Evolutionary conservation across 2,329 filamentous ascomycete genomes (phyloP).

Genomic region (Ophiocordyceps unilateralis): DNA sequence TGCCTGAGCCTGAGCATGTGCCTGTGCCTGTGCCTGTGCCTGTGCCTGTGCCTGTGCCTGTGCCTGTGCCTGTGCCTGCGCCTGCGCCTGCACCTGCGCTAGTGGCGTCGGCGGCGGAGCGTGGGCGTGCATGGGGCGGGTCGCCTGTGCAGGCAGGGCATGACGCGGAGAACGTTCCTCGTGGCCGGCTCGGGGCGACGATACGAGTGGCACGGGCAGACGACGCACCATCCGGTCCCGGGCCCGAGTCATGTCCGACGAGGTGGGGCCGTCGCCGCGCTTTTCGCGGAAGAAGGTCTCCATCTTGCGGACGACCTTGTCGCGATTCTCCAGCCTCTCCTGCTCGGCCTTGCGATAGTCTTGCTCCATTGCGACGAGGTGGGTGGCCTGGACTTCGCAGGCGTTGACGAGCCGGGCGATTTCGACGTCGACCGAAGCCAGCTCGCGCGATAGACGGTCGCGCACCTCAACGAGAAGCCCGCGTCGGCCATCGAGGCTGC

Average conservation of each 20-base stretch:
- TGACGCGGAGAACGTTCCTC: background rate
- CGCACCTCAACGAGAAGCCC: constrained; percentile 12
- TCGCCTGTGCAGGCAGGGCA: background rate
- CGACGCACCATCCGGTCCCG: background rate
- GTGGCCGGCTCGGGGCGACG: background rate
- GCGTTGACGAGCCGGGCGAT: constrained; percentile 14
- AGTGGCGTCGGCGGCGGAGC: background rate
- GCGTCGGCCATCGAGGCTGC: constrained; percentile 11
- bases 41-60: background rate
- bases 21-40: background rate
- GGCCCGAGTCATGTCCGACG: background rate
- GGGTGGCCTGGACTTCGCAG: constrained; percentile 16
- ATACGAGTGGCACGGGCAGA: background rate
- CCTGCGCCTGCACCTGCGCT: background rate
- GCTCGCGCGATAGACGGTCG: constrained; percentile 12
- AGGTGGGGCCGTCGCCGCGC: constrained; percentile 8
- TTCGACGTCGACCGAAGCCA: constrained; percentile 19
- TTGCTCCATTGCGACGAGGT: constrained; percentile 14
- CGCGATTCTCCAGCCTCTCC: constrained; percentile 10
- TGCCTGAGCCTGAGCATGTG: background rate
- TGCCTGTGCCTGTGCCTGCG: background rate
- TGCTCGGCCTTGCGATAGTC: constrained; percentile 14
- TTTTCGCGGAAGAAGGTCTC: constrained; percentile 15
- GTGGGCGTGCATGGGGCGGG: background rate
- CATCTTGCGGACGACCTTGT: constrained; percentile 14